phyloP scores from a whole-genome alignment of 2,329 filamentous ascomycete species.

The Colletotrichum aenigma region DNA sequence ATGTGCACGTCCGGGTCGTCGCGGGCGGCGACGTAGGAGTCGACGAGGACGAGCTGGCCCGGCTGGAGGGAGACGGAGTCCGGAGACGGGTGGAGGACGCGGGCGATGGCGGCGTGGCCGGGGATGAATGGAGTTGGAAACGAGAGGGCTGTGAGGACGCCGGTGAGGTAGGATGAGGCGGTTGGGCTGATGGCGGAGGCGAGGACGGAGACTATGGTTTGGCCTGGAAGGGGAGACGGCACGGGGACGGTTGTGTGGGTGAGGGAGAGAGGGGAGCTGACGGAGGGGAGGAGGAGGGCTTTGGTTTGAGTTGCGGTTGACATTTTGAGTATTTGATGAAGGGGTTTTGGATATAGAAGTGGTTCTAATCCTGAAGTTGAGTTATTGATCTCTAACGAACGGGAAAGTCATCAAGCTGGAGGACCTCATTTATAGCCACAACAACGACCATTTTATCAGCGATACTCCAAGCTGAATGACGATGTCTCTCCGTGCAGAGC shows the following conservation, averaged over 20 bases:
- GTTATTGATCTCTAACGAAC: not conserved
- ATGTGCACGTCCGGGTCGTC: constrained; percentile 32
- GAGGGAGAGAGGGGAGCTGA: not conserved
- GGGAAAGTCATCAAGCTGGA: not conserved
- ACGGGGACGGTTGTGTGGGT: not conserved
- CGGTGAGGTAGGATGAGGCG: not conserved
- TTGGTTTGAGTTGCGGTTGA: not conserved
- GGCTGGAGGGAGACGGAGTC: constrained; percentile 32
- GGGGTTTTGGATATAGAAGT: not conserved
- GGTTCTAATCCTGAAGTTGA: not conserved
- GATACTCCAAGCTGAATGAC: not conserved
- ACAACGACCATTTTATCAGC: not conserved
- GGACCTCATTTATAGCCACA: not conserved
- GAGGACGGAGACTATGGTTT: not conserved
- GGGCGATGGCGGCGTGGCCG: constrained; percentile 36
- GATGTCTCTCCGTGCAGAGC: not conserved
- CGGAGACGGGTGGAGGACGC: constrained; percentile 33
- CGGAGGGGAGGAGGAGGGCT: not conserved
- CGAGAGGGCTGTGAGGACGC: constrained; percentile 20
- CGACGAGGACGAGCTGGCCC: constrained; percentile 38
- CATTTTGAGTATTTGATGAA: not conserved
- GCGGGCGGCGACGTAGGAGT: constrained; percentile 30
- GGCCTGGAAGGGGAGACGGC: not conserved
- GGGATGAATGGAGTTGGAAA: constrained; percentile 29
- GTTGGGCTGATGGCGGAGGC: not conserved